phyloP scores from a whole-genome alignment of 2,329 filamentous ascomycete species.

The Zymoseptoria pseudotritici region DNA sequence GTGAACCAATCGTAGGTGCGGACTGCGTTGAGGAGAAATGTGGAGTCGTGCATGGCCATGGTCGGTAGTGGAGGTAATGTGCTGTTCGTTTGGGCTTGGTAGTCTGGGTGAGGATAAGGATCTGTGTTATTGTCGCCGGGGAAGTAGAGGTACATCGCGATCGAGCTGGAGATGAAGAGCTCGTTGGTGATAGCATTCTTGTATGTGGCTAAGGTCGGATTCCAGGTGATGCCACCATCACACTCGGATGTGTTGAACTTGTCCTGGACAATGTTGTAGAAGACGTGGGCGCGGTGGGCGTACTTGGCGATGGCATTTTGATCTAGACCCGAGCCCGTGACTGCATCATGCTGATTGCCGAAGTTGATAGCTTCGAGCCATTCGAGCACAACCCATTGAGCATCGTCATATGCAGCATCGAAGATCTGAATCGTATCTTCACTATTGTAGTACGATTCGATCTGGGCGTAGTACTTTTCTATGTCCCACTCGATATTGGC shows the following conservation, averaged over 20 bases:
- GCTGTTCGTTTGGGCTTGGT: slow-evolving; percentile 25
- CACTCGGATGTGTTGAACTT: slow-evolving; percentile 82
- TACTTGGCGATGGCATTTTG: slow-evolving; percentile 67
- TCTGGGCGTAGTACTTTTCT: slow-evolving; percentile 21
- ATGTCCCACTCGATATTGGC: slow-evolving; percentile 18
- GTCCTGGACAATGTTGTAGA: slow-evolving; percentile 72
- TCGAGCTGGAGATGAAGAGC: slow-evolving; percentile 76
- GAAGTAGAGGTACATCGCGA: slow-evolving; percentile 86
- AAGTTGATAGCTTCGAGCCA: slow-evolving; percentile 30
- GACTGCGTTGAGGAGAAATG: slow-evolving; percentile 65
- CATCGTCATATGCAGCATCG: slow-evolving; percentile 28
- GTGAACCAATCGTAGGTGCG: slow-evolving; percentile 76
- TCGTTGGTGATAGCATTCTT: slow-evolving; percentile 98
- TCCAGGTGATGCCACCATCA: slow-evolving; percentile 86
- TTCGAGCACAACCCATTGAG: slow-evolving; percentile 30
- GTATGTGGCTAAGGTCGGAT: slow-evolving; percentile 70
- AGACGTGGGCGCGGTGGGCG: slow-evolving; percentile 74
- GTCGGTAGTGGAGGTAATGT: slow-evolving; percentile 40
- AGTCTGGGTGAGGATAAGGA: slow-evolving; percentile 27
- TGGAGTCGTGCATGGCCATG: slow-evolving; percentile 25
- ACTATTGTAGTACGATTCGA: slow-evolving; percentile 20
- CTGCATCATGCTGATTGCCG: slow-evolving; percentile 23
- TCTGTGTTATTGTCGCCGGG: slow-evolving; percentile 66
- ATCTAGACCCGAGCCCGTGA: slow-evolving; percentile 57
- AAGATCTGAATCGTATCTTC: slow-evolving; percentile 28